Evolutionary conservation across 2,329 filamentous ascomycete genomes (phyloP).

Genomic region (Diplodia scrobiculata): DNA sequence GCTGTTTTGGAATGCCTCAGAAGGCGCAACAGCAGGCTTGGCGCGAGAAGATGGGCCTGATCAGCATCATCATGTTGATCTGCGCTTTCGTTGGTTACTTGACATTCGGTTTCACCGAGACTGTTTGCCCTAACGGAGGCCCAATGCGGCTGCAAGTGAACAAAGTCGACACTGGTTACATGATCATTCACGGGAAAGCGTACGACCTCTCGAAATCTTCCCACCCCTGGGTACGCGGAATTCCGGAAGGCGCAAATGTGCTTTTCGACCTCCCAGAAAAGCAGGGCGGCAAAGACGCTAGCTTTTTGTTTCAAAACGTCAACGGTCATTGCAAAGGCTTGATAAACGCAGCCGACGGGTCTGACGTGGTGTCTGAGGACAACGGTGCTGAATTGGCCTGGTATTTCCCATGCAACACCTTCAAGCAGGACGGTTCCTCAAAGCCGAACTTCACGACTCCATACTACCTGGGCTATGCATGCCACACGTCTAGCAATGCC

Average conservation of each 20-base stretch:
- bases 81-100: slow-evolving; percentile 90
- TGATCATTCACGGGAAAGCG: slow-evolving; percentile 94
- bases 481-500: slow-evolving; percentile 73
- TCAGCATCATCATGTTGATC: slow-evolving; percentile 88
- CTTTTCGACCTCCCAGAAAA: slow-evolving; percentile 82
- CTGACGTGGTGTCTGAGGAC: slow-evolving; percentile 76
- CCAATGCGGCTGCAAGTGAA: slow-evolving; percentile 74
- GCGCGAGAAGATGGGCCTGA: slow-evolving; percentile 96
- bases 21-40: slow-evolving; percentile 89
- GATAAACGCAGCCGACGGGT: slow-evolving; percentile 70
- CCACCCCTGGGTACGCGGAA: slow-evolving; percentile 79
- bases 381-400: slow-evolving; percentile 74
- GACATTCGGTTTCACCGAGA: slow-evolving; percentile 92
- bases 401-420: slow-evolving; percentile 93
- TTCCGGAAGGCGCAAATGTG: slow-evolving; percentile 74
- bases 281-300: slow-evolving; percentile 86
- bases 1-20: slow-evolving; percentile 80
- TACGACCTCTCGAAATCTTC: slow-evolving; percentile 77
- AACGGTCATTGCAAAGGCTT: slow-evolving; percentile 94
- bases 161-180: slow-evolving; percentile 76
- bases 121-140: slow-evolving; percentile 75
- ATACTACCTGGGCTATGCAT: slow-evolving; percentile 82
- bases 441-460: slow-evolving; percentile 71
- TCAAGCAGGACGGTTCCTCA: slow-evolving; percentile 90
- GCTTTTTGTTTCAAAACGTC: slow-evolving; percentile 97